Conservation (phyloP, 176 grass and related monocot genomes). For the Olyra latifolia region DNA sequence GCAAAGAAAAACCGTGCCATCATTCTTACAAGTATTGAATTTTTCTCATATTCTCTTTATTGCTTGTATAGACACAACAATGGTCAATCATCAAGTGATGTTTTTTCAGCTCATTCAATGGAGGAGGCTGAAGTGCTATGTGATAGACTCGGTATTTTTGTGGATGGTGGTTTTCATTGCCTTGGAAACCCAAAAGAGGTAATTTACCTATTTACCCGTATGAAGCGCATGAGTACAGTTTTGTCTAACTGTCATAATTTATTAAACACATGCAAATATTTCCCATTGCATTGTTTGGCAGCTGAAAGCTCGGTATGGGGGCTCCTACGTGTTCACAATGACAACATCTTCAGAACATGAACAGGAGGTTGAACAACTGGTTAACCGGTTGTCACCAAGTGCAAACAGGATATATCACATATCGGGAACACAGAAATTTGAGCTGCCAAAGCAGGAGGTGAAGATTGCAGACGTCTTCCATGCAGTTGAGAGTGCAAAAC, state of each 20-base stretch:
- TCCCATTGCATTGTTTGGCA: constrained; percentile 13
- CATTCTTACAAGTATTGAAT: constrained; percentile 77
- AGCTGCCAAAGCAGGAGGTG: constrained; percentile 57
- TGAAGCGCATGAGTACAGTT: constrained; percentile 1
- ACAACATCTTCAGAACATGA: constrained; percentile 53
- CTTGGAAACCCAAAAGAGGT: constrained; percentile 76
- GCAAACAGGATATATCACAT: constrained; percentile 59
- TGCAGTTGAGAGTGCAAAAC: constrained; percentile 45
- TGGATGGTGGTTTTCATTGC: constrained; percentile 67
- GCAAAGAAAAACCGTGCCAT: constrained; percentile 81
- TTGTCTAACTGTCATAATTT: neutral
- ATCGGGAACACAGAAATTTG: constrained; percentile 64
- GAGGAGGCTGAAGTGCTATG: constrained; percentile 74
- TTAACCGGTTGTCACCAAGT: constrained; percentile 39
- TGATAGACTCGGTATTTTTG: constrained; percentile 67
- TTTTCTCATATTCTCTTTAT: constrained; percentile 14
- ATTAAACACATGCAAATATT: neutral
- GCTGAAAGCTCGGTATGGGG: constrained; percentile 62
- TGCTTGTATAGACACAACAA: neutral
- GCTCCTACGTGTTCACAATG: constrained; percentile 55
- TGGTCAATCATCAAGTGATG: neutral
- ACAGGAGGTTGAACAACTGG: constrained; percentile 43
- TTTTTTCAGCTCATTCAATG: constrained; percentile 73
- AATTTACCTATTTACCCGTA: neutral
- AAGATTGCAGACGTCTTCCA: constrained; percentile 53